A percentile compares a stretch with the other conserved stretches of the same genome.
Conservation (phyloP, 2,329 filamentous ascomycete species). For the Cladophialophora bantiana region DNA sequence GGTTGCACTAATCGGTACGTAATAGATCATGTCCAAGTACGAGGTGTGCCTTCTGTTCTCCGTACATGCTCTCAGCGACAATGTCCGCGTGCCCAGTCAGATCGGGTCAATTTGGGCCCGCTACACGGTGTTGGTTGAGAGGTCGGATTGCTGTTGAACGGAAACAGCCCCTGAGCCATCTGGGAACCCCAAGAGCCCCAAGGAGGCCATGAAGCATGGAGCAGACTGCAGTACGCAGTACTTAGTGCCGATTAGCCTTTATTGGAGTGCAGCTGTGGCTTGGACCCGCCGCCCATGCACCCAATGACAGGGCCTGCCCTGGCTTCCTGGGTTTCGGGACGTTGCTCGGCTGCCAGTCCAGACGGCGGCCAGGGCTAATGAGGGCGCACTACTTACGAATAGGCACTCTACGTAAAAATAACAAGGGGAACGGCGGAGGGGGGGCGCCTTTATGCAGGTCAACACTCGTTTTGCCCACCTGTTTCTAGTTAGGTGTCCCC, state of each 20-base stretch:
- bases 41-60: too few species aligned
- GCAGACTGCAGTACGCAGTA: not conserved
- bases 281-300: not conserved
- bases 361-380: not conserved
- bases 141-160: too few species aligned
- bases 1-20: not conserved
- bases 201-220: not conserved
- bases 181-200: not conserved
- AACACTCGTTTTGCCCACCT: not conserved
- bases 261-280: slow-evolving; percentile 21
- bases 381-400: not conserved
- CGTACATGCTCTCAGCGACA: too few species aligned
- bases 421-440: not conserved
- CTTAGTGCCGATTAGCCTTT: not conserved
- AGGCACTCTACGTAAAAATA: slow-evolving; percentile 13
- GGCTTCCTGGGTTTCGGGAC: slow-evolving; percentile 11
- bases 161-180: not conserved
- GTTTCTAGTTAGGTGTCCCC: too few species aligned
- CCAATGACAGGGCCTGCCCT: slow-evolving; percentile 11
- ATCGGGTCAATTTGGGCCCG: too few species aligned
- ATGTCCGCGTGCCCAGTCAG: too few species aligned
- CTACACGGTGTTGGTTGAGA: too few species aligned
- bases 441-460: not conserved
- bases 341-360: slow-evolving; percentile 1
- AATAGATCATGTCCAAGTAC: too few species aligned